Conservation (phyloP, 1,139 yeast genomes). For the Arxiozyma heterogenica region DNA sequence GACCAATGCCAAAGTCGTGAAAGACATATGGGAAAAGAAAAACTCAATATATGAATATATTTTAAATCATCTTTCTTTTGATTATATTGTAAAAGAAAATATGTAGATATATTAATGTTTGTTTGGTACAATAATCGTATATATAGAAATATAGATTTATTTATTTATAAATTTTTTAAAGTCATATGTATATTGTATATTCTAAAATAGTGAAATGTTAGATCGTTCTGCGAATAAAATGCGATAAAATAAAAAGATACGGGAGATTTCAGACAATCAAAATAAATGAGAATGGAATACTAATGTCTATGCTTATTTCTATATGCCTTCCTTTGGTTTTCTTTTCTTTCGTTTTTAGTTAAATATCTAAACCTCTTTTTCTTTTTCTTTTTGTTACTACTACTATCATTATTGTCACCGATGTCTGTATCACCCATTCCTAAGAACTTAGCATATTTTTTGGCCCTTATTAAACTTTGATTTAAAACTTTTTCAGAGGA, state of each 20-base stretch:
- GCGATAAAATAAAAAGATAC: too few relatives aligned
- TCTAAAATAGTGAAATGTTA: not conserved
- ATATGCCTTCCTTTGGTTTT: constrained; percentile 50
- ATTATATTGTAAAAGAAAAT: not conserved
- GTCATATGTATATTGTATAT: not conserved
- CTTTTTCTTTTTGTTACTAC: constrained; percentile 35
- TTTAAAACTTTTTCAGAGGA: constrained; percentile 54
- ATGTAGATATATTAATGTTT: not conserved
- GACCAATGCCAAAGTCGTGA: constrained; percentile 4
- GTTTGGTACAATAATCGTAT: not conserved
- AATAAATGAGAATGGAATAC: not conserved
- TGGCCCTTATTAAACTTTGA: constrained; percentile 57
- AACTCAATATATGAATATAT: too few relatives aligned
- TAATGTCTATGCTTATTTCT: constrained; percentile 29
- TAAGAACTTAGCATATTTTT: constrained; percentile 59
- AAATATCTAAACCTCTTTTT: constrained; percentile 84
- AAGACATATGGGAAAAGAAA: not conserved
- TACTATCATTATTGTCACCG: not conserved
- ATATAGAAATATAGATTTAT: too few relatives aligned
- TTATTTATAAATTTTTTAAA: not conserved
- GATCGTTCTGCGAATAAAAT: not conserved
- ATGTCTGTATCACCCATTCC: constrained; percentile 37
- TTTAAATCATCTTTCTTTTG: not conserved
- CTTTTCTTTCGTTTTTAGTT: constrained; percentile 67
- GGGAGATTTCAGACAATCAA: not conserved